A percentile compares a stretch with the other conserved stretches of the same genome.
Conservation (phyloP, 352 stramenopile genomes). For the Phytophthora palmivora region DNA sequence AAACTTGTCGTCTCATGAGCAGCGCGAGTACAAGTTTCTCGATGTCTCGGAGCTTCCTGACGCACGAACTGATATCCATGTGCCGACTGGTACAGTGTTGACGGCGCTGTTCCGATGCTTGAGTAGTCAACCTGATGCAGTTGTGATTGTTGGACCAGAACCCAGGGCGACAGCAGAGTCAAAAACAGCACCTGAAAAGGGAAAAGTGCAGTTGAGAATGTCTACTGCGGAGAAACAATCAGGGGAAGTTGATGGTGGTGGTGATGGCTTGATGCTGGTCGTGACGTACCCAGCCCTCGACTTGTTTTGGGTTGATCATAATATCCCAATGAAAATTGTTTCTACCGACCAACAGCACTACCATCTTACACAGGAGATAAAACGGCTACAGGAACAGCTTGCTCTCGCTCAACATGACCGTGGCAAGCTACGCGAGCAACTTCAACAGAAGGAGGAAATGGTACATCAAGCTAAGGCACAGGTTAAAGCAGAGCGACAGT, state of each 20-base stretch:
- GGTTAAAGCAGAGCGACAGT: conserved; percentile 10
- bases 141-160: conserved; percentile 28
- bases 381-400: conserved; percentile 20
- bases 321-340: conserved; percentile 42
- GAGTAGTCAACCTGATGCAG: conserved; percentile 21
- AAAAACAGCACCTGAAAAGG: conserved; percentile 35
- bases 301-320: conserved; percentile 41
- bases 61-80: conserved; percentile 12
- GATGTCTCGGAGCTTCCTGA: conserved; percentile 38
- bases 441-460: conserved; percentile 31
- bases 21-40: conserved; percentile 36
- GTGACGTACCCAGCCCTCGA: conserved; percentile 50
- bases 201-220: conserved; percentile 38
- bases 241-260: conserved; percentile 1
- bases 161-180: conserved; percentile 23
- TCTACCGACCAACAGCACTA: conserved; percentile 12
- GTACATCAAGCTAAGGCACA: conserved; percentile 18
- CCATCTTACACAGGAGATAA: conserved; percentile 25
- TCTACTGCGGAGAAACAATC: conserved; percentile 25
- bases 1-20: conserved; percentile 34
- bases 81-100: conserved; percentile 38
- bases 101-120: conserved; percentile 43
- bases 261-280: conserved; percentile 27
- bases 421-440: conserved; percentile 32
- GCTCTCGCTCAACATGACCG: conserved; percentile 14